Percentiles rank a stretch among this genome's conserved stretches.
Evolutionary conservation across 1,284 basidiomycete species (phyloP).

Genomic region (Heterobasidion irregulare): DNA sequence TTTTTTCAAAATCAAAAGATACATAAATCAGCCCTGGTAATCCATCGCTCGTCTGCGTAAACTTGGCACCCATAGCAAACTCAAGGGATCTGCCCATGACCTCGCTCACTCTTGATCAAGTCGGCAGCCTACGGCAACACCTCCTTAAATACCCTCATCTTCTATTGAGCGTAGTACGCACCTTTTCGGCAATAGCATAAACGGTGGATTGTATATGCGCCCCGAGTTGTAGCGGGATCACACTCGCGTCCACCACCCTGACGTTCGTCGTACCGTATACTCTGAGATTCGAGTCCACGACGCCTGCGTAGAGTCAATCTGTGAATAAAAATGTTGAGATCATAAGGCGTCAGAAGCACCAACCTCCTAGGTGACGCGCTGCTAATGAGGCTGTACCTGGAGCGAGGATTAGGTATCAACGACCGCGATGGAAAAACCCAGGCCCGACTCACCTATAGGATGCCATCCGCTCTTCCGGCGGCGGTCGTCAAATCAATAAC

Average conservation of each 20-base stretch:
- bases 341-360: background rate
- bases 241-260: conserved; percentile 27
- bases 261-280: conserved; percentile 41
- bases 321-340: background rate
- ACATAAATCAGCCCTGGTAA: too few relatives aligned
- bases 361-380: conserved; percentile 5
- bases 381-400: conserved; percentile 10
- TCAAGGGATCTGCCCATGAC: too few relatives aligned
- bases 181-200: conserved; percentile 5
- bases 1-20: too few relatives aligned
- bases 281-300: conserved; percentile 27
- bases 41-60: too few relatives aligned
- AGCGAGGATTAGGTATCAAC: background rate
- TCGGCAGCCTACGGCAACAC: too few relatives aligned
- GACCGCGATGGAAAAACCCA: background rate
- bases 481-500: too few relatives aligned
- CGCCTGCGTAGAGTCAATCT: conserved; percentile 11
- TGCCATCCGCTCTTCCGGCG: background rate
- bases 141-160: too few relatives aligned
- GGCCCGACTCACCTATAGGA: background rate
- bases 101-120: too few relatives aligned
- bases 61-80: too few relatives aligned
- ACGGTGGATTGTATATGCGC: conserved; percentile 1
- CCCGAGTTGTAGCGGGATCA: conserved; percentile 22
- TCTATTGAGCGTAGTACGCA: too few relatives aligned